Conservation (phyloP, 805 yeast species). For the Komagataella ulmi region DNA sequence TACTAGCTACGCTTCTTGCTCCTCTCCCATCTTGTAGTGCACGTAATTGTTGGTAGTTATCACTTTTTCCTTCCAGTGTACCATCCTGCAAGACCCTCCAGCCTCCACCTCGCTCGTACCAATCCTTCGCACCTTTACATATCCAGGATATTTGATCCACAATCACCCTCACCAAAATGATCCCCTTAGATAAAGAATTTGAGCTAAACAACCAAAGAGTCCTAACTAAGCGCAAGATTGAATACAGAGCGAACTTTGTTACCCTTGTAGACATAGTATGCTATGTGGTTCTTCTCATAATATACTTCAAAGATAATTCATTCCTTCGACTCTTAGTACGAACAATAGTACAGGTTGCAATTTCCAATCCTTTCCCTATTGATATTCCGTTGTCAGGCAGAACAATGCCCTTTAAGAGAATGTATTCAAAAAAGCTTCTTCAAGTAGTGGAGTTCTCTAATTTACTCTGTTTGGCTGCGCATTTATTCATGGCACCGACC, state of each 20-base stretch:
- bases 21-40: neutral
- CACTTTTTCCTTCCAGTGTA: neutral
- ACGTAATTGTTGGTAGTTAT: neutral
- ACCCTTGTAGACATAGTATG: conserved; percentile 21
- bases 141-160: neutral
- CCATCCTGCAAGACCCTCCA: neutral
- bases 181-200: conserved; percentile 18
- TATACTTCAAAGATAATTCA: conserved; percentile 29
- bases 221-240: conserved; percentile 27
- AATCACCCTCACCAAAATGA: neutral
- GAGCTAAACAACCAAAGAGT: conserved; percentile 23
- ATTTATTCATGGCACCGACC: conserved; percentile 20
- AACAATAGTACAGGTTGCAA: conserved; percentile 21
- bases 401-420: conserved; percentile 9
- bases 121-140: neutral
- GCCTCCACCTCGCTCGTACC: neutral
- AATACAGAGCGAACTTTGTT: conserved; percentile 22
- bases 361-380: conserved; percentile 28
- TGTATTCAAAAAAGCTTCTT: conserved; percentile 18
- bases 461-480: conserved; percentile 15
- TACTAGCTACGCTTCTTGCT: too few relatives aligned
- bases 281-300: conserved; percentile 20
- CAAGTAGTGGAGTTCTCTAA: conserved; percentile 12
- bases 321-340: conserved; percentile 19
- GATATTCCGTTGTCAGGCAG: conserved; percentile 11